phyloP scores from a whole-genome alignment of 306 rosid genomes.

The Canavalia ensiformis region DNA sequence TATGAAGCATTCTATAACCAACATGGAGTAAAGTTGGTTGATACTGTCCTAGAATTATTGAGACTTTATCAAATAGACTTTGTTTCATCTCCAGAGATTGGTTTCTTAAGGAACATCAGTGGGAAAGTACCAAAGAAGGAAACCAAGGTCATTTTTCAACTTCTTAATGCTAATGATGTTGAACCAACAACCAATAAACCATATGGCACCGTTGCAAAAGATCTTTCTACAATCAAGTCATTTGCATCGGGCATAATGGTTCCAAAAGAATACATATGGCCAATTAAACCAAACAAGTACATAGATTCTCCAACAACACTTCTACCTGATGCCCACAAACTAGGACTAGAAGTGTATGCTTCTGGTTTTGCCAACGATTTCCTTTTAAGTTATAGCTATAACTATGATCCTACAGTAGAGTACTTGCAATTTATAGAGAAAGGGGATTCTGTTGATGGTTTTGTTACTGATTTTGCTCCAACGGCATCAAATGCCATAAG shows the following conservation, averaged over 20 bases:
- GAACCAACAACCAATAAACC: constrained; percentile 68
- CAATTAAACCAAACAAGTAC: constrained; percentile 53
- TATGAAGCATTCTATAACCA: constrained; percentile 65
- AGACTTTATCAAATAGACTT: constrained; percentile 38
- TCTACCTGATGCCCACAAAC: constrained; percentile 75
- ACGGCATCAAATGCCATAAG: constrained; percentile 77
- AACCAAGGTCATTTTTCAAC: constrained; percentile 65
- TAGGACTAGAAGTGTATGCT: constrained; percentile 77
- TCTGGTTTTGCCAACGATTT: constrained; percentile 78
- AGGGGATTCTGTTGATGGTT: constrained; percentile 70
- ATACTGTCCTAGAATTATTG: constrained; percentile 45
- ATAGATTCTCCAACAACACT: constrained; percentile 64
- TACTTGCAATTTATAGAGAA: constrained; percentile 71
- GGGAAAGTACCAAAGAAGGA: constrained; percentile 51
- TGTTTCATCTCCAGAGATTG: constrained; percentile 75
- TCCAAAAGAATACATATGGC: constrained; percentile 75
- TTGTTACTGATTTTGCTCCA: constrained; percentile 69
- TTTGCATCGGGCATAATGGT: constrained; percentile 77
- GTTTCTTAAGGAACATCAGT: constrained; percentile 63
- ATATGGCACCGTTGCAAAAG: constrained; percentile 58
- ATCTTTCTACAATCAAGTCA: constrained; percentile 61
- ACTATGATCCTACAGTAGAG: constrained; percentile 67
- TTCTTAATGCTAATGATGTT: constrained; percentile 51
- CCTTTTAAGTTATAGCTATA: constrained; percentile 63
- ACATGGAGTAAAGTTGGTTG: constrained; percentile 48